These are phyloP conservation scores for Podospora pseudopauciseta DNA, from an alignment of 495 filamentous ascomycete species.

Conservation along the genomic window DNA sequence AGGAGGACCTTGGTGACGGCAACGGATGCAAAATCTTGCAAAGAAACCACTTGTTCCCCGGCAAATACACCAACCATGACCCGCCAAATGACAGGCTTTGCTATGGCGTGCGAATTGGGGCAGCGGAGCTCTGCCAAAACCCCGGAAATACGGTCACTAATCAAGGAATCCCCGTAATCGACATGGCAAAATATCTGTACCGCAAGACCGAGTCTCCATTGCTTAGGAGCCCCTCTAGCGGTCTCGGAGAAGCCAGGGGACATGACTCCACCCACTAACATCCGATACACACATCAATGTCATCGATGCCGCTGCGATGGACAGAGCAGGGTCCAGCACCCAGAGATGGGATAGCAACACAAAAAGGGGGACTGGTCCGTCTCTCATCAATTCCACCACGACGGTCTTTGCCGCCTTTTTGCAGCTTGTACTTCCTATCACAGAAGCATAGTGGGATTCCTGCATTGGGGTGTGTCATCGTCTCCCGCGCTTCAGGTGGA, in stretches of 20 bases:
- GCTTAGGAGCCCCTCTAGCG: background rate
- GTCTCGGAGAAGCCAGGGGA: background rate
- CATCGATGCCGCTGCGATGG: background rate
- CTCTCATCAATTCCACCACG: background rate
- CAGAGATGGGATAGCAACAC: background rate
- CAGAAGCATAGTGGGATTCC: slow-evolving; percentile 5
- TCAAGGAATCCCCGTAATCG: background rate
- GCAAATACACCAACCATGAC: background rate
- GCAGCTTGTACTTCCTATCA: slow-evolving; percentile 3
- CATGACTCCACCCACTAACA: background rate
- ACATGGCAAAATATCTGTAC: background rate
- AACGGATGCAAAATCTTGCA: slow-evolving; percentile 5
- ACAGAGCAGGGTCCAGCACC: background rate
- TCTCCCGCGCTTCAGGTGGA: slow-evolving; percentile 16
- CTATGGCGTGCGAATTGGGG: background rate
- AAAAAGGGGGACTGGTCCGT: background rate
- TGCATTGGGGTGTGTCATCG: slow-evolving; percentile 29
- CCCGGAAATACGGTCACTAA: background rate
- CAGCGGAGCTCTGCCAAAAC: background rate
- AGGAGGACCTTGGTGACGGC: background rate
- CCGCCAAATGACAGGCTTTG: background rate
- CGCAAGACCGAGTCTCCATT: background rate
- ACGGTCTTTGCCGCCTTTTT: slow-evolving; percentile 21
- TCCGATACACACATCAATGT: background rate
- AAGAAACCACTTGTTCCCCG: background rate